A percentile compares a stretch with the other conserved stretches of the same genome.
Conservation (phyloP, 2,329 filamentous ascomycete genomes). For the Periglandula ipomoeae region DNA sequence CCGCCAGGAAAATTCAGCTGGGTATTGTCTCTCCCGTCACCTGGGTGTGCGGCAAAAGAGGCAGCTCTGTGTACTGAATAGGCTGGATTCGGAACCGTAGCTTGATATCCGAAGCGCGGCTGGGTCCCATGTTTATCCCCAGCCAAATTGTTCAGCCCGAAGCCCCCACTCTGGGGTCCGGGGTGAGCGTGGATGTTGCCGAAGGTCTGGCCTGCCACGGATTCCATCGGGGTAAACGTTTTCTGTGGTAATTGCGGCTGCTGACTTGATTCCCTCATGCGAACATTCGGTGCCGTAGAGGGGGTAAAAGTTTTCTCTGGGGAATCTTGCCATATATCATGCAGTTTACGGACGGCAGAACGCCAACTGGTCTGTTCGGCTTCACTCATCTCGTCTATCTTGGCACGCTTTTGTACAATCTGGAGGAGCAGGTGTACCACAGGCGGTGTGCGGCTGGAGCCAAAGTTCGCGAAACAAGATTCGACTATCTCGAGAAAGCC, state of each 20-base stretch:
- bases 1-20: not conserved
- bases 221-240: not conserved
- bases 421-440: constrained; percentile 22
- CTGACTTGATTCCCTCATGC: not conserved
- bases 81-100: not conserved
- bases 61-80: not conserved
- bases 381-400: constrained; percentile 20
- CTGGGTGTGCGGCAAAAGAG: not conserved
- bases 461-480: constrained; percentile 23
- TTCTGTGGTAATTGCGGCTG: not conserved
- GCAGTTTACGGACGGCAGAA: constrained; percentile 17
- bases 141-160: not conserved
- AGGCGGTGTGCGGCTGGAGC: constrained; percentile 24
- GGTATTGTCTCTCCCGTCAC: not conserved
- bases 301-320: not conserved
- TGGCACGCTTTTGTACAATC: constrained; percentile 23
- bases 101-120: not conserved
- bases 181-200: not conserved
- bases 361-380: constrained; percentile 25
- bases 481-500: constrained; percentile 28
- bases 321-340: constrained; percentile 8
- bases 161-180: not conserved
- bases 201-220: not conserved
- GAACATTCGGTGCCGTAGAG: not conserved
- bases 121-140: not conserved